Percentiles rank a stretch among this genome's conserved stretches.
These are phyloP conservation scores for Amphirosellinia nigrospora DNA, from an alignment of 495 filamentous ascomycete genomes.

Conservation along the genomic window DNA sequence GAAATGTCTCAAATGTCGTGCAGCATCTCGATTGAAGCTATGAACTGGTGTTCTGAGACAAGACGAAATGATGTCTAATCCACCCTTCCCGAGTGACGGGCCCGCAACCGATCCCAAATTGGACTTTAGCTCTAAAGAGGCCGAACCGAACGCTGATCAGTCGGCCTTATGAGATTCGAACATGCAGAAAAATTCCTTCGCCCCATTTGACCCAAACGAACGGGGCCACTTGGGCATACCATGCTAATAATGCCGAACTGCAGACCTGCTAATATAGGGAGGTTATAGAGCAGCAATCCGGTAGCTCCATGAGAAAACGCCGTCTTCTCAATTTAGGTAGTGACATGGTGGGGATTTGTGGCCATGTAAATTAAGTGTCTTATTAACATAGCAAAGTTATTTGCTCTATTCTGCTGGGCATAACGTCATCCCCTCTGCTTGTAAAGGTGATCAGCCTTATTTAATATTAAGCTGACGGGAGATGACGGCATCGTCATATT, in stretches of 20 bases:
- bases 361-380: conserved; percentile 4
- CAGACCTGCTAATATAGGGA: background rate
- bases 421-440: background rate
- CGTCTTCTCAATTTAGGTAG: conserved; percentile 3
- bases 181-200: conserved; percentile 24
- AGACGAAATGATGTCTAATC: conserved; percentile 8
- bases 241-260: background rate
- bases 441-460: conserved; percentile 10
- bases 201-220: conserved; percentile 18
- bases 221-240: conserved; percentile 4
- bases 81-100: conserved; percentile 23
- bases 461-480: conserved; percentile 18
- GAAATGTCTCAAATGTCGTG: background rate
- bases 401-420: background rate
- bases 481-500: conserved; percentile 14
- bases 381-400: conserved; percentile 7
- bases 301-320: background rate
- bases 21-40: background rate
- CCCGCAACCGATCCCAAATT: conserved; percentile 14
- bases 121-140: conserved; percentile 2
- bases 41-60: background rate
- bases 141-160: conserved; percentile 12
- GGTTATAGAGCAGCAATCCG: background rate
- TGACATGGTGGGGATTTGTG: background rate
- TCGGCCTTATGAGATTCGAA: conserved; percentile 25